phyloP scores from a whole-genome alignment of 176 grass and related monocot genomes.

The Oryza brachyantha region DNA sequence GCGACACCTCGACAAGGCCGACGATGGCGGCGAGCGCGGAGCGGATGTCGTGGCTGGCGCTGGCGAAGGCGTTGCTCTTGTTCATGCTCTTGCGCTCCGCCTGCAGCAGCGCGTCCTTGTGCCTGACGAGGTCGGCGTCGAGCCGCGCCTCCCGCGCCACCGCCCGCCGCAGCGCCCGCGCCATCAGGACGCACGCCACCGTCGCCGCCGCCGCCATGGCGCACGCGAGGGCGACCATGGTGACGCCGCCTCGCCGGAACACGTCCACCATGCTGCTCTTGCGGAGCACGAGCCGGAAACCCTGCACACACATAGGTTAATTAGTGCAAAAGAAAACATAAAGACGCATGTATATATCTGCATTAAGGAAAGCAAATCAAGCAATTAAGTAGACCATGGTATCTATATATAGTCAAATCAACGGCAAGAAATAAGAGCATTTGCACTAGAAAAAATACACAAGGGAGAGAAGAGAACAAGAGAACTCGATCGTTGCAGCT shows the following conservation, averaged over 20 bases:
- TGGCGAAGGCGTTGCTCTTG: constrained; percentile 76
- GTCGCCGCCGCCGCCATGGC: not conserved
- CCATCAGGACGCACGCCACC: not conserved
- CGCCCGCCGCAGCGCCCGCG: not conserved
- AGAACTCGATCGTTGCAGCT: too few species aligned
- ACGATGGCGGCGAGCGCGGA: constrained; percentile 46
- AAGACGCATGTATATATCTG: not conserved
- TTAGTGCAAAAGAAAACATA: too few species aligned
- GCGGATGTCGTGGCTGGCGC: constrained; percentile 69
- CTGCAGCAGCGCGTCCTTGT: constrained; percentile 65
- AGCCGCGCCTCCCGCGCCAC: constrained; percentile 29
- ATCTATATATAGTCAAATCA: too few species aligned
- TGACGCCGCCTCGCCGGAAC: not conserved
- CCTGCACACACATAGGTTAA: too few species aligned
- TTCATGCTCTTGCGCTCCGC: constrained; percentile 90
- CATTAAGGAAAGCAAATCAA: not conserved
- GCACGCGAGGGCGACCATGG: not conserved
- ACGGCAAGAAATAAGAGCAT: too few species aligned
- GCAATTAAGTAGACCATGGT: too few species aligned
- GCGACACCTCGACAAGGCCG: constrained; percentile 46
- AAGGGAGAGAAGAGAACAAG: too few species aligned
- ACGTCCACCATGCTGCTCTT: not conserved
- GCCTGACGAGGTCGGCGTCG: constrained; percentile 48
- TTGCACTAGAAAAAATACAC: too few species aligned
- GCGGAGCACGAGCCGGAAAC: constrained; percentile 18